Percentiles rank a stretch among this genome's conserved stretches.
These are phyloP conservation scores for Apiotrichum veenhuisii DNA, from an alignment of 1,284 basidiomycete genomes.

Conservation along the genomic window DNA sequence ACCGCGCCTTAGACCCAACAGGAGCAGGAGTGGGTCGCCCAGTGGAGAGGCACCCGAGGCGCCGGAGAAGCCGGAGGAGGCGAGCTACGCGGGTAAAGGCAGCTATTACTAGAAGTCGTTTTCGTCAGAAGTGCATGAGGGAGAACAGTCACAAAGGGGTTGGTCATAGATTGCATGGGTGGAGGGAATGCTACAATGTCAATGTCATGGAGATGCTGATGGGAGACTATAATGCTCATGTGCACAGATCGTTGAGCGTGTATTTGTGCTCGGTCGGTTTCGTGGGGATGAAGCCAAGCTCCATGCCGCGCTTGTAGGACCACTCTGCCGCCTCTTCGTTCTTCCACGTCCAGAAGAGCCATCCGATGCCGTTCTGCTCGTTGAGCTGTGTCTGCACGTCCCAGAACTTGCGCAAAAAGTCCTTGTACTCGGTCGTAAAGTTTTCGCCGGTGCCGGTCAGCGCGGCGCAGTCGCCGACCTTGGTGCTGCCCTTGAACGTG, in stretches of 20 bases:
- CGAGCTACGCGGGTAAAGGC: slow-evolving; percentile 35
- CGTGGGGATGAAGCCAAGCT: slow-evolving; percentile 76
- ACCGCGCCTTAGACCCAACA: slow-evolving; percentile 49
- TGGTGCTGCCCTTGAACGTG: slow-evolving; percentile 60
- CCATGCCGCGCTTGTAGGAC: slow-evolving; percentile 60
- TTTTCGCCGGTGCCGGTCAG: slow-evolving; percentile 3
- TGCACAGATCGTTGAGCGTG: slow-evolving; percentile 54
- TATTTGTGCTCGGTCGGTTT: slow-evolving; percentile 56
- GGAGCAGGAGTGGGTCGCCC: slow-evolving; percentile 5
- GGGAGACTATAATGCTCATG: slow-evolving; percentile 5
- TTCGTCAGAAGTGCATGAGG: no score
- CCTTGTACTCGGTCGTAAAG: slow-evolving; percentile 65
- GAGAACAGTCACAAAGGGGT: no score
- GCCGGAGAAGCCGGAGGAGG: slow-evolving; percentile 4
- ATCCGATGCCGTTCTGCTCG: slow-evolving; percentile 49
- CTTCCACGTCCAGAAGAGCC: slow-evolving; percentile 98
- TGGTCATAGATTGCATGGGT: no score
- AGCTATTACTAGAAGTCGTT: slow-evolving; percentile 39
- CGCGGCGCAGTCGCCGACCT: slow-evolving; percentile 60
- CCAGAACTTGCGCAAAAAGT: slow-evolving; percentile 74
- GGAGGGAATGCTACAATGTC: neutral
- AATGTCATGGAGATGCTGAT: neutral
- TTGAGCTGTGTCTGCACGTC: slow-evolving; percentile 68
- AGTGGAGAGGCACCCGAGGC: neutral
- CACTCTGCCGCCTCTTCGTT: slow-evolving; percentile 63